Conservation (phyloP, 2,329 filamentous ascomycete species). For the Apiospora malaysiana region DNA sequence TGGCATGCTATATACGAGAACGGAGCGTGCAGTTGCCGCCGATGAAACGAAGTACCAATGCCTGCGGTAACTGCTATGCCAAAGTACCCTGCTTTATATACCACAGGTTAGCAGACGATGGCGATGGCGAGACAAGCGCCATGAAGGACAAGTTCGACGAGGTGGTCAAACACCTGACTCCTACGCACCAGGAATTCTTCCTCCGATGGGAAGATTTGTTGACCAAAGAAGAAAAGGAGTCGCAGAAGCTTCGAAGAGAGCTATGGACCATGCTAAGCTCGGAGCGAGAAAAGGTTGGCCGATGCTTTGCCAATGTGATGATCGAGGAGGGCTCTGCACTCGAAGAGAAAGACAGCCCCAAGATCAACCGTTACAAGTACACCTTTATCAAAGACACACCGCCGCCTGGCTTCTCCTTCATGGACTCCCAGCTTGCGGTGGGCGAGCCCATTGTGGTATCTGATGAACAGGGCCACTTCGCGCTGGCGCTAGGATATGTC, state of each 20-base stretch:
- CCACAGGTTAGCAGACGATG: slow-evolving; percentile 86
- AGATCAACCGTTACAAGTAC: slow-evolving; percentile 92
- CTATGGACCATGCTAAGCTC: slow-evolving; percentile 94
- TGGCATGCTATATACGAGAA: slow-evolving; percentile 85
- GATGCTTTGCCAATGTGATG: slow-evolving; percentile 88
- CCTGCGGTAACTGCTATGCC: slow-evolving; percentile 88
- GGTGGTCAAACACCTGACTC: slow-evolving; percentile 76
- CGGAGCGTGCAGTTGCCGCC: slow-evolving; percentile 79
- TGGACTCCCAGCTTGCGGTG: slow-evolving; percentile 84
- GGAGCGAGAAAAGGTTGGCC: slow-evolving; percentile 85
- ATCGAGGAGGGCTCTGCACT: slow-evolving; percentile 78
- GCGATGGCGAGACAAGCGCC: slow-evolving; percentile 80
- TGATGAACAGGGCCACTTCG: slow-evolving; percentile 93
- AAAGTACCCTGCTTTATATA: slow-evolving; percentile 92
- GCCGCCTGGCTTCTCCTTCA: slow-evolving; percentile 74
- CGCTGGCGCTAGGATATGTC: slow-evolving; percentile 90
- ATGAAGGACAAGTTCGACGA: slow-evolving; percentile 84
- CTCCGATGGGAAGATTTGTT: slow-evolving; percentile 92
- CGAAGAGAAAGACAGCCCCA: slow-evolving; percentile 72
- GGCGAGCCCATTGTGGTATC: slow-evolving; percentile 97
- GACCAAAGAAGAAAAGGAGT: slow-evolving; percentile 92
- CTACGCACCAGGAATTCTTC: slow-evolving; percentile 81
- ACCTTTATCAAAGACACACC: slow-evolving; percentile 76
- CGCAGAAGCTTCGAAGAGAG: slow-evolving; percentile 85
- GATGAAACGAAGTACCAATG: slow-evolving; percentile 82